Conservation (phyloP, 2,329 filamentous ascomycete genomes). For the Calonectria pseudoreteaudii region DNA sequence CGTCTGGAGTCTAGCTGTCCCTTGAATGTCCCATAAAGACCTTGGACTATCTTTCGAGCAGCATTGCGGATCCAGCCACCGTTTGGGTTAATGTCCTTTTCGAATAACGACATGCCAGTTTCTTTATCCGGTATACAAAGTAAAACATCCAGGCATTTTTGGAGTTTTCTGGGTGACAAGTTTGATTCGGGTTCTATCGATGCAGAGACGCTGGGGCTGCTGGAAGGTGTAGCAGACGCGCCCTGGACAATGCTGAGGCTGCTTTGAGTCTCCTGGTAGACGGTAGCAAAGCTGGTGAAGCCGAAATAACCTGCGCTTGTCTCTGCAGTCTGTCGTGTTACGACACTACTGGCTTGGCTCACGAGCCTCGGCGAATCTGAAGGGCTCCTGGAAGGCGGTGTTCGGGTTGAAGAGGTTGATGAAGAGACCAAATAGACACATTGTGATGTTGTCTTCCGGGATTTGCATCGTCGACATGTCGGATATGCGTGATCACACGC, state of each 20-base stretch:
- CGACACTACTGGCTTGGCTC: background rate
- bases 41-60: background rate
- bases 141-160: background rate
- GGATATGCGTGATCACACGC: background rate
- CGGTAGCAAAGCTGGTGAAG: background rate
- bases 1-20: background rate
- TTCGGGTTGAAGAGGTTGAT: background rate
- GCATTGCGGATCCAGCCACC: background rate
- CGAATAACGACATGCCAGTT: background rate
- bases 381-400: background rate
- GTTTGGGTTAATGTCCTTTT: background rate
- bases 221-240: background rate
- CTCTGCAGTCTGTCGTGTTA: background rate
- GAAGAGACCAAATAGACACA: background rate
- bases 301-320: background rate
- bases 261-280: background rate
- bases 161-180: background rate
- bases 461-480: background rate
- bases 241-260: background rate
- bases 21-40: background rate
- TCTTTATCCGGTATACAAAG: background rate
- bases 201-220: background rate
- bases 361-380: background rate
- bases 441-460: background rate
- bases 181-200: background rate